A percentile compares a stretch with the other conserved stretches of the same genome.
Evolutionary conservation across 2,329 filamentous ascomycete species (phyloP).

Genomic region (Phaeosphaeriaceae sp.): DNA sequence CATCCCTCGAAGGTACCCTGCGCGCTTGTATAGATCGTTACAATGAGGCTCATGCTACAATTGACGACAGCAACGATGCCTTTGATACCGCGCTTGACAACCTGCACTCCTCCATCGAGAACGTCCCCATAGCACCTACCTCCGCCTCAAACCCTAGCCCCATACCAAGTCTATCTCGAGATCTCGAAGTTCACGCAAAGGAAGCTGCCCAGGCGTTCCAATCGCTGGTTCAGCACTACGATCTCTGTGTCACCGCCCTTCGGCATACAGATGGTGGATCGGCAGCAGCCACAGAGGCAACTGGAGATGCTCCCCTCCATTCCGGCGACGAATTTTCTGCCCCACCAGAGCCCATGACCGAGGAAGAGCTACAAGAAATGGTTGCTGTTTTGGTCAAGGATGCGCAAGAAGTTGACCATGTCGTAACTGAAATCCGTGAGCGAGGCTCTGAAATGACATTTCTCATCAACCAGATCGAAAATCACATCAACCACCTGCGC

Average conservation of each 20-base stretch:
- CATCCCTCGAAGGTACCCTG: slow-evolving; percentile 68
- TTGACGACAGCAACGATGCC: slow-evolving; percentile 62
- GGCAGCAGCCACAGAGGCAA: slow-evolving; percentile 54
- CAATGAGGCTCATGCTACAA: slow-evolving; percentile 69
- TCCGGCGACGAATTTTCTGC: slow-evolving; percentile 36
- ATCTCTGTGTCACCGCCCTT: slow-evolving; percentile 89
- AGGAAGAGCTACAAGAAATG: slow-evolving; percentile 82
- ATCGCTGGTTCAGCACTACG: slow-evolving; percentile 85
- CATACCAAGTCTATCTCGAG: slow-evolving; percentile 56
- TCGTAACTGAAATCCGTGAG: slow-evolving; percentile 72
- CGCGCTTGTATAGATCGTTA: slow-evolving; percentile 74
- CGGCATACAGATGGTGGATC: slow-evolving; percentile 77
- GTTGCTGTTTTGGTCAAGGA: slow-evolving; percentile 79
- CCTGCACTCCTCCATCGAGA: slow-evolving; percentile 43
- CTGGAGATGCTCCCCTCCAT: slow-evolving; percentile 42
- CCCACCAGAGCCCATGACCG: slow-evolving; percentile 72
- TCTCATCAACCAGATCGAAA: slow-evolving; percentile 67
- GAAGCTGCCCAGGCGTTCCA: slow-evolving; percentile 82
- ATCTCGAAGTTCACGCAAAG: slow-evolving; percentile 75
- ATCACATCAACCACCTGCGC: slow-evolving; percentile 65
- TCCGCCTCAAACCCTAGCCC: slow-evolving; percentile 44
- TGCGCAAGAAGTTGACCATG: slow-evolving; percentile 66
- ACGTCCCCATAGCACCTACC: slow-evolving; percentile 38
- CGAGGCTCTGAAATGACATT: slow-evolving; percentile 78
- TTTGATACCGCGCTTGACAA: slow-evolving; percentile 74